Percentiles rank a stretch among this genome's conserved stretches.
Evolutionary conservation across 805 yeast genomes (phyloP).

Genomic region (Kodamaea leandrae): DNA sequence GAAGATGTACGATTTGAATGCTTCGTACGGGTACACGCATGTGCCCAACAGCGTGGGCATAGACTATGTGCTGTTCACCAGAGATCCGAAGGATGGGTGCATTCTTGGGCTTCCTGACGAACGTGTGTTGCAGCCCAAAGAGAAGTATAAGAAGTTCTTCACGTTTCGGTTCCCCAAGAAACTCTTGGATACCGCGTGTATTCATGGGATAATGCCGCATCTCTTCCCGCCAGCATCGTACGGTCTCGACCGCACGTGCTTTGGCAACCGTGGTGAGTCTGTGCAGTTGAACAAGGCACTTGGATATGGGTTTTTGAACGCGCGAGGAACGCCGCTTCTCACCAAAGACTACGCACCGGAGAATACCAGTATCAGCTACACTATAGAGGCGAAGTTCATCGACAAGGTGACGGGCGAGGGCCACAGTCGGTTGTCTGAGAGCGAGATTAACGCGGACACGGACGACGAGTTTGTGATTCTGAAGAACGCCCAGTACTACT

Average conservation of each 20-base stretch:
- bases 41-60: conserved; percentile 53
- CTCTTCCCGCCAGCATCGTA: conserved; percentile 43
- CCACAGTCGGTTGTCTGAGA: conserved; percentile 20
- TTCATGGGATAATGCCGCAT: conserved; percentile 40
- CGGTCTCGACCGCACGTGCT: conserved; percentile 40
- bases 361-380: conserved; percentile 47
- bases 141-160: conserved; percentile 55
- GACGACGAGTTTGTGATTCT: conserved; percentile 37
- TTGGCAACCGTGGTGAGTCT: conserved; percentile 31
- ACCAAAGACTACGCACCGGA: conserved; percentile 47
- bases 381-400: conserved; percentile 54
- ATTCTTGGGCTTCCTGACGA: conserved; percentile 48
- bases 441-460: conserved; percentile 36
- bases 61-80: conserved; percentile 41
- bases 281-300: conserved; percentile 38
- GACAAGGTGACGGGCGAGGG: conserved; percentile 38
- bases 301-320: conserved; percentile 55
- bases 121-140: conserved; percentile 47
- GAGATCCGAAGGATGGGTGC: conserved; percentile 48
- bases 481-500: conserved; percentile 32
- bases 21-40: conserved; percentile 49
- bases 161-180: conserved; percentile 57
- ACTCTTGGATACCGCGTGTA: conserved; percentile 51
- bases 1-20: conserved; percentile 60
- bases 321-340: conserved; percentile 51